Base-by-base conservation (phyloP, 176 grass and related monocot species). In the Sorghum bicolor region DNA sequence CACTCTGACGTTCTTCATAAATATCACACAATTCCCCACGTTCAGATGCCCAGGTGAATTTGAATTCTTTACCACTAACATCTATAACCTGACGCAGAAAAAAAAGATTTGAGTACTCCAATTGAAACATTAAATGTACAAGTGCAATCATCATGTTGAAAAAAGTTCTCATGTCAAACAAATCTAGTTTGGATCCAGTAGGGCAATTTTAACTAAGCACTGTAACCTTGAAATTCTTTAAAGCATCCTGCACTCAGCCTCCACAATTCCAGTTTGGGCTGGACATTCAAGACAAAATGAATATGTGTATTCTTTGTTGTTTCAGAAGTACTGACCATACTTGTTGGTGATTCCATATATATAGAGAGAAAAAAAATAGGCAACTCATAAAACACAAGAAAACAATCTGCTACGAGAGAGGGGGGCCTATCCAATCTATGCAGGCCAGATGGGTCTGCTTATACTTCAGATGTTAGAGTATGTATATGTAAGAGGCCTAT, bases 21-120 rank as follows among this genome's bases (percentile, higher is more conserved):
- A 99, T 94, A 92, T 99, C 97, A 89, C 97, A 99, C 41, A 98
- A 82, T 38, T 94, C 91, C 64, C 86, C 91, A 32, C 75, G 44
- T 85, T 99, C 97, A 34, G 76, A 75, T 37, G 91, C 79, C 91
- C 88, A 99, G 52, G 89, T 86, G 72, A 99, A 99, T 65, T 94
- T 92, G 78, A 96, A 91, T 72, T 99, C 86, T 89, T 99, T 99
- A 26, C 91, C 88, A 55, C 76, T 84, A 81, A 96, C 91, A 60
- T 99, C 91, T 70, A 99, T 99, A 67, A 99, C 90, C 97, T 99
- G 86, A 73, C 33, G 34, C 38, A 79, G 33, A 30, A 80, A 85
- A 83, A 84, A 87, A 31, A 86, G 6, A 52, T 48, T 70, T 88
- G 20, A 60, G 26, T 53, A 75, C 16, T 68, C 41, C 74, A 47